A percentile compares a stretch with the other conserved stretches of the same genome.
Evolutionary conservation across 345 rosid species (phyloP).

Genomic region (Mallotus nudiflorus): DNA sequence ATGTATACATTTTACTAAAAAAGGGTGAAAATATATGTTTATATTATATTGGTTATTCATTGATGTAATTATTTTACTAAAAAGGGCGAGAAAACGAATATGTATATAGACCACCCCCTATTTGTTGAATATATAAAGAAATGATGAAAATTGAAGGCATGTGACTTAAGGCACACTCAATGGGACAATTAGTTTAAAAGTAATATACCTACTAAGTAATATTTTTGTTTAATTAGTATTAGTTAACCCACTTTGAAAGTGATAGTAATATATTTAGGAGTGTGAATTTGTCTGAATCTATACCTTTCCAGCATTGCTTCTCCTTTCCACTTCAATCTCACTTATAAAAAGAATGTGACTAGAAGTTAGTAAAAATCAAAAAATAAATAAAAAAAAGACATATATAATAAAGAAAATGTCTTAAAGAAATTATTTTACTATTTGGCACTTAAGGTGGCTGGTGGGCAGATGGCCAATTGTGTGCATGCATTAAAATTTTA

Average conservation of each 20-base stretch:
- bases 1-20: too few species aligned
- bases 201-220: conserved; percentile 28
- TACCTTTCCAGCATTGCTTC: conserved; percentile 29
- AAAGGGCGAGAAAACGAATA: neutral
- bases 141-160: conserved; percentile 18
- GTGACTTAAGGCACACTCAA: conserved; percentile 32
- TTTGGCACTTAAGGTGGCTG: neutral
- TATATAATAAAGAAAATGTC: neutral
- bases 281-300: conserved; percentile 20
- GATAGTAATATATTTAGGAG: conserved; percentile 22
- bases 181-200: conserved; percentile 29
- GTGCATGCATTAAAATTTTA: neutral
- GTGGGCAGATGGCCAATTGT: neutral
- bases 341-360: neutral
- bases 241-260: conserved; percentile 27
- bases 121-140: neutral
- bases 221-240: conserved; percentile 13
- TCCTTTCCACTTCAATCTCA: conserved; percentile 25
- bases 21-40: too few species aligned
- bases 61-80: too few species aligned
- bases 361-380: neutral
- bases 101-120: neutral
- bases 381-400: neutral
- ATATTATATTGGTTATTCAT: too few species aligned
- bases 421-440: neutral